Evolutionary conservation across 2,329 filamentous ascomycete genomes (phyloP).

Genomic region (Saccharata proteae): DNA sequence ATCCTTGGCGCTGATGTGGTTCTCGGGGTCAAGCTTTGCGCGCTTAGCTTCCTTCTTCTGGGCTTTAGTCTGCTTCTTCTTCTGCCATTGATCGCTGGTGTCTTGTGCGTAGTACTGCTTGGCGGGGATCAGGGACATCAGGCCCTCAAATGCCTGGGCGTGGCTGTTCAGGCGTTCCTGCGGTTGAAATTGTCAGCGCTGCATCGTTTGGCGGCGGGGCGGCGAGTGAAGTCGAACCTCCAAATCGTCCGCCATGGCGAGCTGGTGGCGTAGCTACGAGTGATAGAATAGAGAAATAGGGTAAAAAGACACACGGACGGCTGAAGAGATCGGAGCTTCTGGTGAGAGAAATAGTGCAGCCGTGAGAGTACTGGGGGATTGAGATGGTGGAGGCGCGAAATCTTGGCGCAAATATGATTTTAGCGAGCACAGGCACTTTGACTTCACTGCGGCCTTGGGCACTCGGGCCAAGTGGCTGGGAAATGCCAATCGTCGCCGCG

Average conservation of each 20-base stretch:
- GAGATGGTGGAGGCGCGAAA: too few species aligned
- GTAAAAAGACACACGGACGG: background rate
- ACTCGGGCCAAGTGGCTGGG: too few species aligned
- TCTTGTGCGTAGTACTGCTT: slow-evolving; percentile 87
- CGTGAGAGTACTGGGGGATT: too few species aligned
- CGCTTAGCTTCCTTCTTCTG: slow-evolving; percentile 71
- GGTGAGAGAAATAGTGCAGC: too few species aligned
- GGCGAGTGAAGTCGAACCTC: slow-evolving; percentile 23
- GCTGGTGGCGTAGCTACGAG: background rate
- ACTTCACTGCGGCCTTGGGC: too few species aligned
- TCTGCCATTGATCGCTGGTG: slow-evolving; percentile 79
- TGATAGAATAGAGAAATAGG: background rate
- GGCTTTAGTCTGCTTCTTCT: slow-evolving; percentile 91
- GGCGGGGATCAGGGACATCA: slow-evolving; percentile 78
- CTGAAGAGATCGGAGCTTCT: too few species aligned
- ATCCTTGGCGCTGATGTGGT: slow-evolving; percentile 83
- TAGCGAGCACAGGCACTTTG: too few species aligned
- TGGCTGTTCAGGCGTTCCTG: slow-evolving; percentile 43
- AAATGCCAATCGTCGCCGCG: too few species aligned
- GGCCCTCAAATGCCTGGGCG: slow-evolving; percentile 70
- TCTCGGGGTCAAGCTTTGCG: slow-evolving; percentile 84
- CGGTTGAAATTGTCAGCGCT: slow-evolving; percentile 17
- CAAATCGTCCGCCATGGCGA: slow-evolving; percentile 27
- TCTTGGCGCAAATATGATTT: too few species aligned
- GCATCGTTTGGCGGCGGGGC: slow-evolving; percentile 12